These are phyloP conservation scores for Haematococcus lacustris DNA, from an alignment of 139 green algal species.

Conservation along the genomic window DNA sequence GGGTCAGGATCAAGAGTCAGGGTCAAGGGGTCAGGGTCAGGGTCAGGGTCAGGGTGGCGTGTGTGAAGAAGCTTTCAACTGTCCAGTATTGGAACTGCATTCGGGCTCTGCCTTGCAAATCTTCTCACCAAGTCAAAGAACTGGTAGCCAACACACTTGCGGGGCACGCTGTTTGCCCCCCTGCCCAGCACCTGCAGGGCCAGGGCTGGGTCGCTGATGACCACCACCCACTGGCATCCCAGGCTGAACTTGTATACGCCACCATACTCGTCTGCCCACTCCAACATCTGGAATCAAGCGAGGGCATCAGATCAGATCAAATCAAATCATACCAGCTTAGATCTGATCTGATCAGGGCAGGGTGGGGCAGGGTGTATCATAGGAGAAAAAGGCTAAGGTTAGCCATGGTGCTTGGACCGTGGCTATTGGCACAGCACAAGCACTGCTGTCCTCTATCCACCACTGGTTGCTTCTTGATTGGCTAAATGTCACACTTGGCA, in stretches of 20 bases:
- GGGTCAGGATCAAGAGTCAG: too few relatives aligned
- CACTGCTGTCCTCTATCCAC: too few relatives aligned
- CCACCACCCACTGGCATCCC: constrained; percentile 39
- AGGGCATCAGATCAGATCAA: too few relatives aligned
- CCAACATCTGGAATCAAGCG: constrained; percentile 18
- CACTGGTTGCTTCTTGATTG: neutral
- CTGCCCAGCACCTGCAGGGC: constrained; percentile 30
- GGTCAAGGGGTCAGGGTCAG: too few relatives aligned
- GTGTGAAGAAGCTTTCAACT: too few relatives aligned
- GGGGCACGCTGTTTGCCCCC: constrained; percentile 20
- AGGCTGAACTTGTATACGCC: constrained; percentile 43
- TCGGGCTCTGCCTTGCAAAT: too few relatives aligned
- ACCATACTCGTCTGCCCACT: constrained; percentile 44
- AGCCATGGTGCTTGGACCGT: neutral
- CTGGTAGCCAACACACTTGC: constrained; percentile 44
- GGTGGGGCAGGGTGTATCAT: neutral
- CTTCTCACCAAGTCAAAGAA: constrained; percentile 42
- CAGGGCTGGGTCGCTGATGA: constrained; percentile 29
- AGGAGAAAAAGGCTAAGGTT: neutral
- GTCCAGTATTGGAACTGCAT: too few relatives aligned
- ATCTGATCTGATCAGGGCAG: too few relatives aligned
- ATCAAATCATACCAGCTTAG: too few relatives aligned
- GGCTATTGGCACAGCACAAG: too few relatives aligned
- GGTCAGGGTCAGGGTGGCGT: too few relatives aligned
- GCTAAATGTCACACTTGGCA: neutral